Base-by-base conservation (phyloP, 2,329 filamentous ascomycete species). In the Epichloe scottii region DNA sequence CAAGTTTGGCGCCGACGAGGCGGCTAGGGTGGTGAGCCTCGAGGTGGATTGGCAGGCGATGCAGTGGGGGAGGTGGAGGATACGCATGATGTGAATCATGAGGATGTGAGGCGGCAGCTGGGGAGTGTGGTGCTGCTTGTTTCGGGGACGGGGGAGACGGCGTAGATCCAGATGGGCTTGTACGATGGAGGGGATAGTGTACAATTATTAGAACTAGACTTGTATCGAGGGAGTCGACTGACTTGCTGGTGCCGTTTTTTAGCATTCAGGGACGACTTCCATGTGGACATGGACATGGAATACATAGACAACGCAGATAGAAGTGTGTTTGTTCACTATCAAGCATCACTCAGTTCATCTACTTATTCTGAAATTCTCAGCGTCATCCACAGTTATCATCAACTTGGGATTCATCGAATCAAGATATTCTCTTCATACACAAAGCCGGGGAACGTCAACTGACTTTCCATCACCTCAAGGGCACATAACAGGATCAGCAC, bases 31-130 rank as follows among this genome's bases (percentile, higher is more conserved):
- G 14, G 82, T 85, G 5, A 95, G 79, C 60, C 66, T 94, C 41
- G 93, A 98, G 72, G 88, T 95, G 15, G 76, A 81, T 56, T 96
- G 89, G 84, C 93, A 98, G 76, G 94, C 84, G 1, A 73, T 78
- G 30, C 83, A 86, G 68, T 97, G 93, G 91, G 91, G 8, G 90
- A 95, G 73, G 93, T 98, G 1, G 93, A 98, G 66, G 90, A 98
- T 68, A 95, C 90, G 30, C 93, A 98, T 69, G 93, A 98, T 72
- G 93, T 98, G 1, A 86, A 95, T 61, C 87, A 84, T 67, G 91
- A 95, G 68, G 93, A 98, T 67, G 59, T 97, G 57, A 79, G 81
- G 63, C 78, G 91, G 61, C 93, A 97, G 70, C 71, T 97, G 53
- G 93, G 91, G 14, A 94, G 89, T 64, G 87, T 89, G 11, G 76